A percentile compares a stretch with the other conserved stretches of the same genome.
Conservation (phyloP, 129 eudicot genomes). For the Chrysanthemum lavandulifolium region DNA sequence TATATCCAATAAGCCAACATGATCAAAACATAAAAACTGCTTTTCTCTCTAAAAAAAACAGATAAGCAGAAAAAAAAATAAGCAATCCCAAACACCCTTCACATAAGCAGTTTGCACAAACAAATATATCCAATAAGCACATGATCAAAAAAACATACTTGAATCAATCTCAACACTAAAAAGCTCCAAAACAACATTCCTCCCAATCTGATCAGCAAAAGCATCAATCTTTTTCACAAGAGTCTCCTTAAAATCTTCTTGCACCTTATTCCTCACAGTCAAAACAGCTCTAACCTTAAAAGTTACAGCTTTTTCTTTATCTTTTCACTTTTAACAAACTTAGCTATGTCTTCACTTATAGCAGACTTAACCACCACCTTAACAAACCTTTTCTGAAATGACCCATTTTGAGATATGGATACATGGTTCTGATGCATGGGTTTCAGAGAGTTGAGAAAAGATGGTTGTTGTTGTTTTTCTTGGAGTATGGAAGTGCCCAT, state of each 20-base stretch:
- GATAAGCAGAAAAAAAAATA: too few species aligned
- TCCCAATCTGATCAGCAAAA: conserved; percentile 64
- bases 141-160: conserved; percentile 48
- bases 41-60: too few species aligned
- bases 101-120: too few species aligned
- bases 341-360: conserved; percentile 64
- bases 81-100: too few species aligned
- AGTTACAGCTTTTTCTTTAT: conserved; percentile 47
- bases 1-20: too few species aligned
- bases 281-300: conserved; percentile 76
- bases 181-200: conserved; percentile 78
- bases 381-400: too few species aligned
- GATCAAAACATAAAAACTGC: neutral
- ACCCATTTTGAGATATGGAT: conserved; percentile 21
- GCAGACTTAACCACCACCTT: conserved; percentile 44
- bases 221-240: conserved; percentile 72
- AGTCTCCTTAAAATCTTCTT: conserved; percentile 72
- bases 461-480: conserved; percentile 13
- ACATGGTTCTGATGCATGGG: conserved; percentile 7
- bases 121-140: too few species aligned
- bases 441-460: conserved; percentile 20
- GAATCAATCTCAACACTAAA: conserved; percentile 80
- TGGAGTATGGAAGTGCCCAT: conserved; percentile 53
- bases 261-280: conserved; percentile 70
- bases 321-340: conserved; percentile 27